phyloP scores from a whole-genome alignment of 2,329 filamentous ascomycete genomes.

The Pezizomycotina sp. region DNA sequence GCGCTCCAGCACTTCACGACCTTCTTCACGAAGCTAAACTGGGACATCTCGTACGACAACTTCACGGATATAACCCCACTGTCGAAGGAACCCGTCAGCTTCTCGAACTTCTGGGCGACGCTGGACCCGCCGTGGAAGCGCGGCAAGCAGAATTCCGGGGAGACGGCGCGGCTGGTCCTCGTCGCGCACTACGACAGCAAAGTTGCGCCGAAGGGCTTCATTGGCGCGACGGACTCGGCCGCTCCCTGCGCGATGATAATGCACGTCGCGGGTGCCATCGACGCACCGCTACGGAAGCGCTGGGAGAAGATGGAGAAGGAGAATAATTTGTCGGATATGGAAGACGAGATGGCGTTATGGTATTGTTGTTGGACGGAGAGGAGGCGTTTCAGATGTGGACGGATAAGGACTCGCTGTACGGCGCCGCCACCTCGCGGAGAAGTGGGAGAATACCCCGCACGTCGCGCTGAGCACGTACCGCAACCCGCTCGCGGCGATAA shows the following conservation, averaged over 20 bases:
- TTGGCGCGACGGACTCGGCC: slow-evolving; percentile 85
- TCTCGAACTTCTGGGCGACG: slow-evolving; percentile 70
- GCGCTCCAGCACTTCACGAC: slow-evolving; percentile 68
- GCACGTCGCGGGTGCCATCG: slow-evolving; percentile 66
- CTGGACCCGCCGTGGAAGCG: slow-evolving; percentile 70
- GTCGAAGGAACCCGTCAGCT: slow-evolving; percentile 58
- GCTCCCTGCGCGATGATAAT: slow-evolving; percentile 88
- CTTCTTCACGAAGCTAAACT: slow-evolving; percentile 64
- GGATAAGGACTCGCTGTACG: slow-evolving; percentile 69
- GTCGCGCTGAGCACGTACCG: slow-evolving; percentile 57
- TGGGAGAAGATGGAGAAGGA: slow-evolving; percentile 53
- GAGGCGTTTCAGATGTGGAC: slow-evolving; percentile 79
- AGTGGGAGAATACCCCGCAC: slow-evolving; percentile 59
- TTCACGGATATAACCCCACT: slow-evolving; percentile 70
- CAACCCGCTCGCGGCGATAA: slow-evolving; percentile 61
- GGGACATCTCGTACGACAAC: slow-evolving; percentile 74
- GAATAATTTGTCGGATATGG: slow-evolving; percentile 35
- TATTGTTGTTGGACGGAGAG: slow-evolving; percentile 81
- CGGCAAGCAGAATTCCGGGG: slow-evolving; percentile 37
- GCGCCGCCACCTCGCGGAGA: slow-evolving; percentile 60
- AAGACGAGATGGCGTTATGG: slow-evolving; percentile 70
- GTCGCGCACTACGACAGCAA: slow-evolving; percentile 93
- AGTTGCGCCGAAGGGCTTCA: slow-evolving; percentile 62
- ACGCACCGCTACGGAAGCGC: slow-evolving; percentile 61
- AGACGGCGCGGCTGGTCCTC: slow-evolving; percentile 65